Evolutionary conservation across 805 yeast species (phyloP).

Genomic region (Teunomyces barrocoloradensis): DNA sequence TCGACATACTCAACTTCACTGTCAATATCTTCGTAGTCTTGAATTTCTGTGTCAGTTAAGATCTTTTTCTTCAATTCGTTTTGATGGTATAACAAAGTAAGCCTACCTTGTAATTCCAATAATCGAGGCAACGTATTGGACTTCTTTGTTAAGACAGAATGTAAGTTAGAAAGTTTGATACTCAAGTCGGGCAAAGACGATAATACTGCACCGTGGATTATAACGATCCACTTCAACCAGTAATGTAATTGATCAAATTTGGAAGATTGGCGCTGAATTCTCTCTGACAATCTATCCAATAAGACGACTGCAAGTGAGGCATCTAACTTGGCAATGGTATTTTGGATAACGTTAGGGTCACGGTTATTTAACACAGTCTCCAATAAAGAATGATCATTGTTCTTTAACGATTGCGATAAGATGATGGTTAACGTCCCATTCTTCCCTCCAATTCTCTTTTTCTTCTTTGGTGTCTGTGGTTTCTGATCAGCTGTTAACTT

Average conservation of each 20-base stretch:
- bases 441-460: conserved; percentile 53
- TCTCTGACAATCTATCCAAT: conserved; percentile 52
- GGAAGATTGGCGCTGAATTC: conserved; percentile 48
- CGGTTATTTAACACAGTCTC: conserved; percentile 73
- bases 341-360: conserved; percentile 49
- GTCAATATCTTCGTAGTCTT: conserved; percentile 35
- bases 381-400: conserved; percentile 80
- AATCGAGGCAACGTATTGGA: conserved; percentile 49
- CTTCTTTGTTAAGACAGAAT: conserved; percentile 47
- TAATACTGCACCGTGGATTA: conserved; percentile 53
- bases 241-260: conserved; percentile 49
- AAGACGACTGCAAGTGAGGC: conserved; percentile 48
- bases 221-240: conserved; percentile 57
- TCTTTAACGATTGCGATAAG: conserved; percentile 82
- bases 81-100: conserved; percentile 46
- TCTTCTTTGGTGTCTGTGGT: conserved; percentile 21
- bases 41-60: conserved; percentile 20
- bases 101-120: conserved; percentile 50
- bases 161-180: conserved; percentile 43
- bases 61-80: conserved; percentile 42
- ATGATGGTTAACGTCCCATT: conserved; percentile 68
- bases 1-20: conserved; percentile 69
- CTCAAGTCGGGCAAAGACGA: conserved; percentile 45
- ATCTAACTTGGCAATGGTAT: conserved; percentile 49
- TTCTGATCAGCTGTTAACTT: conserved; percentile 24